Base-by-base conservation (phyloP, 1,284 basidiomycete genomes). In the Trametes sp. region DNA sequence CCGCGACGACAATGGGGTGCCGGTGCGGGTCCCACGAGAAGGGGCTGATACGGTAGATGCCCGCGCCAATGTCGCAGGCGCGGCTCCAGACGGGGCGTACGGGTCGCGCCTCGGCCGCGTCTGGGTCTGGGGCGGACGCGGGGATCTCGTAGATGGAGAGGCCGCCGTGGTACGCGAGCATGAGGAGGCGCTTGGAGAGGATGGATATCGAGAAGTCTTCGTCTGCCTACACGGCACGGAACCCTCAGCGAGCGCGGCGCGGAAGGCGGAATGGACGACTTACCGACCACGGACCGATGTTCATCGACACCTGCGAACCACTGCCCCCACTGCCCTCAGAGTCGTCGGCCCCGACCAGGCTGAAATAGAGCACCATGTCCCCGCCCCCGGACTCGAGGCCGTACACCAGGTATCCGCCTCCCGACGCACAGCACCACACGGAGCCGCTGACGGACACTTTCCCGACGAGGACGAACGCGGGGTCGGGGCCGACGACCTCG, bases 231-330 rank as follows among this genome's bases (percentile, higher is more conserved):
- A 35, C n/a, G n/a, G 4, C 9, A 29, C 21, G 16, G 44, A 23
- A 2, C 7, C 3, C 31, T 49, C 36, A 51, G 29, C 41, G 38
- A n/a, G 26, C 24, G 21, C 16, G 46, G 41, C 29, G 42, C 24
- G 23, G 10, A 21, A 35, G 1, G 21, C 23, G 7, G 28, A 11
- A 7, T 24, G 13, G 33, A 19, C 16, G n/a, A 62, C 66, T 51
- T 41, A 67, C 66, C 66, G 66, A 67, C 66, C 63, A 67, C 31
- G 66, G 61, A 13, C 66, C 66, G 51, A 67, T 67, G 56, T 67
- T 67, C 59, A 67, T 57, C 21, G 58, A 58, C n/a, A 67, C 51
- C 29, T 44, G 56, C 6, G 60, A 54, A 28, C 14, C n/a, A 16
- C 38, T 44, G 9, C 42, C 31, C 52, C 4, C 4, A 14, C 35